Base-by-base conservation (phyloP, 805 yeast species). In the Metschnikowia continentalis region DNA sequence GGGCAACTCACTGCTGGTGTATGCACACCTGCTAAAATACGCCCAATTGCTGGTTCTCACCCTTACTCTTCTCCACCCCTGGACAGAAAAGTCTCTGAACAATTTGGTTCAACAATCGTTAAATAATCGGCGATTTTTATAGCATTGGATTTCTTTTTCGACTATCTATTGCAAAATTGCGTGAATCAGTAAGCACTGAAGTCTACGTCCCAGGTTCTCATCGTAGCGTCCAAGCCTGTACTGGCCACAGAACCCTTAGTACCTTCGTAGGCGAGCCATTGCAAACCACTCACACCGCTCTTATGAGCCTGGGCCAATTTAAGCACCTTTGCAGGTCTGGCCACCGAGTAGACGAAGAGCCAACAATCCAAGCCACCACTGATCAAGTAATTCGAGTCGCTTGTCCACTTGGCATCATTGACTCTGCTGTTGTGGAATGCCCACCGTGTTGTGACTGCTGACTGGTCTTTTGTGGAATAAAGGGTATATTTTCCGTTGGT, bases 341-440 rank as follows among this genome's bases (percentile, higher is more conserved):
- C 79, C 39, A 89, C 91, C 17, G 91, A 86, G 68, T 90, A 94
- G 14, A 94, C 73, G 56, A 83, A 83, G 42, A 94, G 71, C 54
- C 85, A 84, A 6, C 96, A 84, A 65, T 94, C 99, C 51, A 90
- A 72, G 0, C 97, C 88, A 0, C 86, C 94, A 52, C 92, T 83
- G 19, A 84, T 88, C 41, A 88, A 77, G 58, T 79, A 83, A 58
- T 84, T 82, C 50, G 88, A 84, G 58, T 86, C 90, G 8, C 72
- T 72, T 42, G 84, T 79, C 99, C 98, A 94, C 22, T 82, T 68
- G 44, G 94, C 87, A 32, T 84, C 79, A 52, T 81, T 82, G 55
- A 94, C 86, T 49, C 80, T 83, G 50, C 96, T 85, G 2, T 91
- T 88, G 66, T 94, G 97, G 82, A 89, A 92, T 0, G 96, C 85